phyloP scores from a whole-genome alignment of 1,284 basidiomycete genomes.

The Apiotrichum veenhuisii region DNA sequence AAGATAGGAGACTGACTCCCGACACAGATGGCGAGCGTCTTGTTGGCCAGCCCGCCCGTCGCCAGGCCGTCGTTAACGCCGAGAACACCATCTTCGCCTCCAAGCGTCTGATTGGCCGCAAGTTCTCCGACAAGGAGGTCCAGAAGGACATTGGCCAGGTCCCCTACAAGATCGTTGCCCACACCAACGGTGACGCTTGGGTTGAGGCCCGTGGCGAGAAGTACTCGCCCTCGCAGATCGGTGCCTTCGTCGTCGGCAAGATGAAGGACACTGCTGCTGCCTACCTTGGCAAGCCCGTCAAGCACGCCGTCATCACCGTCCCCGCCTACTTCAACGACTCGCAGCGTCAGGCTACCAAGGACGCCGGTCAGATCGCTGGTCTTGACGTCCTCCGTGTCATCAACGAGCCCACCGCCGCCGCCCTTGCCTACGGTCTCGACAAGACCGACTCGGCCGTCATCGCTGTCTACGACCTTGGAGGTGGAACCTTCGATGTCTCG shows the following conservation, averaged over 20 bases:
- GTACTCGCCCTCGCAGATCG: constrained; percentile 60
- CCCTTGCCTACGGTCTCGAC: constrained; percentile 93
- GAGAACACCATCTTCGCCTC: constrained; percentile 91
- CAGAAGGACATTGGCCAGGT: constrained; percentile 73
- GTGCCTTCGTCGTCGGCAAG: constrained; percentile 83
- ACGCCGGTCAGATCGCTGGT: constrained; percentile 88
- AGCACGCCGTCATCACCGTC: constrained; percentile 84
- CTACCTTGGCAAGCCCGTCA: constrained; percentile 88
- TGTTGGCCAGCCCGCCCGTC: constrained; percentile 93
- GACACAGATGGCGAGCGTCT: constrained; percentile 70
- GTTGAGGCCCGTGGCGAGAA: constrained; percentile 67
- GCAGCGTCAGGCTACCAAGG: constrained; percentile 63
- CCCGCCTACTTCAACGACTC: constrained; percentile 69
- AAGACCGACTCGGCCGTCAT: constrained; percentile 75
- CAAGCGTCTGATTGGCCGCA: constrained; percentile 93
- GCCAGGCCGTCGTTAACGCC: constrained; percentile 96
- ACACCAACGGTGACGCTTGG: constrained; percentile 60
- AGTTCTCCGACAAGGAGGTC: constrained; percentile 90
- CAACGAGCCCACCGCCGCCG: constrained; percentile 97
- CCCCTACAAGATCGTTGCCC: constrained; percentile 69
- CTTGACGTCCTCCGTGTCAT: constrained; percentile 97
- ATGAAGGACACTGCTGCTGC: constrained; percentile 94
- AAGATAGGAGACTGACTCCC: not conserved
- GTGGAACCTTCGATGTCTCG: constrained; percentile 96
- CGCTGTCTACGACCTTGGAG: constrained; percentile 94